Conservation (phyloP, 352 stramenopile species). For the Pythium folliculosum region DNA sequence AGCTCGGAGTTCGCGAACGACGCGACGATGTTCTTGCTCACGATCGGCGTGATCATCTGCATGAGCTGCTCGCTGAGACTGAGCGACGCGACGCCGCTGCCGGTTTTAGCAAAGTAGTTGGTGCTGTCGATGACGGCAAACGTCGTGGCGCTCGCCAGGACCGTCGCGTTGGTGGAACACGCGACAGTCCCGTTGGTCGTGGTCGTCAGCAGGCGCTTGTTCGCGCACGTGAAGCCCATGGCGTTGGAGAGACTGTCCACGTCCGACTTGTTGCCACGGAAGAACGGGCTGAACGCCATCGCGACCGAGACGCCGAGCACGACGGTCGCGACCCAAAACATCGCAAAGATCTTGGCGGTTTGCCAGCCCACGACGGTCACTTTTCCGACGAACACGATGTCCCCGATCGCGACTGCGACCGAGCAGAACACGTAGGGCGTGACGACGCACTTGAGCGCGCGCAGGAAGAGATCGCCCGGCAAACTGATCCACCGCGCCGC, state of each 20-base stretch:
- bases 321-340: conserved; percentile 48
- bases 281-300: conserved; percentile 53
- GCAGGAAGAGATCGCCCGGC: conserved; percentile 69
- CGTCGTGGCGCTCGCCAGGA: conserved; percentile 2
- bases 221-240: conserved; percentile 47
- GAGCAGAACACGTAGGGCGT: conserved; percentile 81
- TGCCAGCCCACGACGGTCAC: conserved; percentile 58
- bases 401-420: conserved; percentile 63
- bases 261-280: conserved; percentile 31
- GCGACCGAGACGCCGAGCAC: conserved; percentile 52
- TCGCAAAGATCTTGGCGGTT: conserved; percentile 59
- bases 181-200: not conserved
- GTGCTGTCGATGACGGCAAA: conserved; percentile 56
- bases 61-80: conserved; percentile 60
- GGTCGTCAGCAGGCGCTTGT: conserved; percentile 34
- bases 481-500: conserved; percentile 54
- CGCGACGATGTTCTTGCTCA: conserved; percentile 64
- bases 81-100: conserved; percentile 36
- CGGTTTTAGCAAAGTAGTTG: conserved; percentile 39
- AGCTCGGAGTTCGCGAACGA: conserved; percentile 49
- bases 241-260: conserved; percentile 25
- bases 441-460: conserved; percentile 67
- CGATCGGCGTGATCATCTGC: conserved; percentile 49
- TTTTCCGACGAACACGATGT: conserved; percentile 74
- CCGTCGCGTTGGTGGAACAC: conserved; percentile 20